Evolutionary conservation across 2,329 filamentous ascomycete species (phyloP).

Genomic region (Trematosphaeria pertusa): DNA sequence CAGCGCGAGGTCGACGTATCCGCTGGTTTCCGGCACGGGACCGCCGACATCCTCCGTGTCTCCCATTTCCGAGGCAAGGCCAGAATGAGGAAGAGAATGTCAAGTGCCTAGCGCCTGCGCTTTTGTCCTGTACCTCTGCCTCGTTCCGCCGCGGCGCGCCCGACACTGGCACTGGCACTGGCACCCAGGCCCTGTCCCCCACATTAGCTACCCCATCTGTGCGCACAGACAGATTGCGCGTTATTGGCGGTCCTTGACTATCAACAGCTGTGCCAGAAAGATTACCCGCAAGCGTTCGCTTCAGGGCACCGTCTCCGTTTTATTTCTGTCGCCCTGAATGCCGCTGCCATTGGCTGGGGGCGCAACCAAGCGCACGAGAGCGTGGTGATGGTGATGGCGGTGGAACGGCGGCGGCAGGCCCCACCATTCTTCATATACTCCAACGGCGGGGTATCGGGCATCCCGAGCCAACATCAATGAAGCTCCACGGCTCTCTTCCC

Average conservation of each 20-base stretch:
- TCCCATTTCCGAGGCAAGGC: neutral
- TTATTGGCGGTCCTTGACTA: no score
- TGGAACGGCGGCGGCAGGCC: no score
- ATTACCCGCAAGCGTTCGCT: no score
- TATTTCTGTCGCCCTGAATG: no score
- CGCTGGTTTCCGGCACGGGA: conserved; percentile 23
- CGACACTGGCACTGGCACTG: neutral
- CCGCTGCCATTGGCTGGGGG: no score
- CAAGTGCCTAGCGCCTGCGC: conserved; percentile 9
- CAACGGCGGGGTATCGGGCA: conserved; percentile 21
- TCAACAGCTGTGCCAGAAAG: no score
- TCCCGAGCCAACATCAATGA: conserved; percentile 14
- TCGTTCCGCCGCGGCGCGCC: neutral
- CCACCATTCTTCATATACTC: conserved; percentile 23
- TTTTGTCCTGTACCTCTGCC: conserved; percentile 7
- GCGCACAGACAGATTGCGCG: conserved; percentile 15
- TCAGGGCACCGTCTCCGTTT: no score
- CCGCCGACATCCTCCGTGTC: neutral
- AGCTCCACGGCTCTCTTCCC: conserved; percentile 8
- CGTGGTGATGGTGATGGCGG: no score
- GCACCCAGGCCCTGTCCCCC: conserved; percentile 12
- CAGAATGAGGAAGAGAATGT: conserved; percentile 7
- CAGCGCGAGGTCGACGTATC: conserved; percentile 32
- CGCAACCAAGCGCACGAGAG: no score
- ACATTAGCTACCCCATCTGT: conserved; percentile 20